phyloP scores from a whole-genome alignment of 75 land plant genomes.

The Picea sitchensis region DNA sequence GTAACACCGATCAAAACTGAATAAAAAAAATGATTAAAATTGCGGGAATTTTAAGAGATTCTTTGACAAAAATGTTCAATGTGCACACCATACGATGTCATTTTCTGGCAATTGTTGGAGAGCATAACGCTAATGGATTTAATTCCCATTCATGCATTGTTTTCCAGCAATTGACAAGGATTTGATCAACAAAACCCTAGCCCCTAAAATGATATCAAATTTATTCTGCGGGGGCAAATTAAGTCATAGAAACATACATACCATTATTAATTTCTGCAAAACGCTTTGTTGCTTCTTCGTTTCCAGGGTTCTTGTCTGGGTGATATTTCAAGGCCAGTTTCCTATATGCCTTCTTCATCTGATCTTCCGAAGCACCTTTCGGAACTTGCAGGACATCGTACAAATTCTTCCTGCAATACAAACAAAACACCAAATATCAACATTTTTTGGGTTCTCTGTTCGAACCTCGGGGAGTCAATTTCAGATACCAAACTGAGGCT shows the following conservation, averaged over 20 bases:
- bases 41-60: too few species aligned
- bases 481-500: too few species aligned
- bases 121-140: too few species aligned
- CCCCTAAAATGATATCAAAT: too few species aligned
- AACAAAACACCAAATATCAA: neutral
- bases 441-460: neutral
- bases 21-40: too few species aligned
- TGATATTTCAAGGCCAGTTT: slow-evolving; percentile 93
- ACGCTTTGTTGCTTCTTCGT: slow-evolving; percentile 85
- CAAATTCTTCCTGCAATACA: slow-evolving; percentile 59
- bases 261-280: slow-evolving; percentile 91
- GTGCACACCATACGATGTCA: neutral
- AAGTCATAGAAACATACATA: slow-evolving; percentile 7
- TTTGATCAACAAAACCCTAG: neutral
- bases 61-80: neutral
- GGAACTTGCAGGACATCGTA: slow-evolving; percentile 80
- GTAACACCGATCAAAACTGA: too few species aligned
- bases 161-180: neutral
- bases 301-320: slow-evolving; percentile 92
- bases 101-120: neutral
- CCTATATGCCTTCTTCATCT: slow-evolving; percentile 87
- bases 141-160: neutral
- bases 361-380: slow-evolving; percentile 73
- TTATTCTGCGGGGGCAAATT: too few species aligned
- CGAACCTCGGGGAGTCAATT: too few species aligned